A percentile compares a stretch with the other conserved stretches of the same genome.
Conservation (phyloP, 148 eudicot genomes). For the Polygonum maritimum region DNA sequence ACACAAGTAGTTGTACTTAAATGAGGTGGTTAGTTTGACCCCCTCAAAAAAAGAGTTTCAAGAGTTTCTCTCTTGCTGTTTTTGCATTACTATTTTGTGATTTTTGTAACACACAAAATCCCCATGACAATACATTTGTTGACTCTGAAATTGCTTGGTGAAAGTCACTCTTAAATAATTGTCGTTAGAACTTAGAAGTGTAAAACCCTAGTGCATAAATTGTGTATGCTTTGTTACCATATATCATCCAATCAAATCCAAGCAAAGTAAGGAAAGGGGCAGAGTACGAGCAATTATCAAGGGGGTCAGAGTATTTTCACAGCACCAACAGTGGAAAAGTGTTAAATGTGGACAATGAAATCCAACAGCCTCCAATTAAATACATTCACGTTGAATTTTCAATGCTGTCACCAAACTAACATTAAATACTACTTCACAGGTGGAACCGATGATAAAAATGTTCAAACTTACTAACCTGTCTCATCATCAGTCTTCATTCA, state of each 20-base stretch:
- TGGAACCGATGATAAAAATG: neutral
- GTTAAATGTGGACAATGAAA: neutral
- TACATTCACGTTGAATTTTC: conserved; percentile 1
- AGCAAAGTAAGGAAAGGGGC: neutral
- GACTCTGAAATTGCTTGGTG: no score
- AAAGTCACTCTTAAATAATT: no score
- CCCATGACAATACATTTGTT: neutral
- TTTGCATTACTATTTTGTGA: neutral
- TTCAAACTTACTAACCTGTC: neutral
- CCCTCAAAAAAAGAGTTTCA: neutral
- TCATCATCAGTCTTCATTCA: neutral
- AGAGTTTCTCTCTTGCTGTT: neutral
- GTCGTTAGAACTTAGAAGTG: no score
- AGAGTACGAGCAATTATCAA: neutral
- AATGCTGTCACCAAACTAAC: neutral
- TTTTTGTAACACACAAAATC: neutral
- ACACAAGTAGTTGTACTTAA: neutral
- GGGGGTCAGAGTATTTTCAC: neutral
- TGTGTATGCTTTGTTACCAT: neutral
- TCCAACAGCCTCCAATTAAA: conserved; percentile 5
- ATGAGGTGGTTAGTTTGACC: neutral
- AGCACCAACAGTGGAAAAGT: neutral
- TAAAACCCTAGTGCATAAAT: neutral
- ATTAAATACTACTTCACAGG: neutral
- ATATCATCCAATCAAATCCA: neutral